Conservation (phyloP, 75 land plant genomes). For the Selaginella tamariscina region DNA sequence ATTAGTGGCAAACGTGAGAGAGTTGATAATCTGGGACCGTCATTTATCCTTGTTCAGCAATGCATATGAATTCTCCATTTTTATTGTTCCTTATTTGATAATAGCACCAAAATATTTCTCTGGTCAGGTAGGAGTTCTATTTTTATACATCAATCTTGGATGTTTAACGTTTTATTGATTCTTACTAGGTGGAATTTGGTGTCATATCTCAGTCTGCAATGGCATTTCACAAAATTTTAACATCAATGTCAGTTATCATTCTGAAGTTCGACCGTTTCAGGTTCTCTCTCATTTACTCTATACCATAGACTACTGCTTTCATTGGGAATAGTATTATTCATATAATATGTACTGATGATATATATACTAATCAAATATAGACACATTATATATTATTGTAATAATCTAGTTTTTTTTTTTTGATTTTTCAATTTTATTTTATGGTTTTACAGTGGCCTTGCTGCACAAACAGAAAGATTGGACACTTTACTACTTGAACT, state of each 20-base stretch:
- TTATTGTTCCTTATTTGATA: slow-evolving; percentile 37
- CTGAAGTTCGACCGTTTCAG: slow-evolving; percentile 40
- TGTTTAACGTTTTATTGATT: neutral
- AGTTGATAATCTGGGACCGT: slow-evolving; percentile 33
- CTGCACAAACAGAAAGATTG: slow-evolving; percentile 45
- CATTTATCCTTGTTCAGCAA: slow-evolving; percentile 39
- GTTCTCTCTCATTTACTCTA: slow-evolving; percentile 11
- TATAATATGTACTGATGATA: no score
- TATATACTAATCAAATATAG: neutral
- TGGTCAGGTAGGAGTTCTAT: slow-evolving; percentile 26
- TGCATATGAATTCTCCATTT: slow-evolving; percentile 38
- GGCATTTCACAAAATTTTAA: slow-evolving; percentile 31
- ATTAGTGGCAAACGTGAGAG: slow-evolving; percentile 31
- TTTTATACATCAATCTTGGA: neutral
- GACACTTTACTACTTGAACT: slow-evolving; percentile 27
- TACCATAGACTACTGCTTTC: neutral
- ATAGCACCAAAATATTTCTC: slow-evolving; percentile 39
- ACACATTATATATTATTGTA: neutral
- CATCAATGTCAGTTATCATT: slow-evolving; percentile 35
- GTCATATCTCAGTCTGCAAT: slow-evolving; percentile 37
- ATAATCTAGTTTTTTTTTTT: neutral
- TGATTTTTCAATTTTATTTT: neutral
- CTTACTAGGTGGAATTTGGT: slow-evolving; percentile 47
- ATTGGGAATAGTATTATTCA: neutral
- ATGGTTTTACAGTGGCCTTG: slow-evolving; percentile 31